Evolutionary conservation across 331 rosid genomes (phyloP), one percentile per base, ranked within the genome.

Genomic region (Malus hybrid): DNA sequence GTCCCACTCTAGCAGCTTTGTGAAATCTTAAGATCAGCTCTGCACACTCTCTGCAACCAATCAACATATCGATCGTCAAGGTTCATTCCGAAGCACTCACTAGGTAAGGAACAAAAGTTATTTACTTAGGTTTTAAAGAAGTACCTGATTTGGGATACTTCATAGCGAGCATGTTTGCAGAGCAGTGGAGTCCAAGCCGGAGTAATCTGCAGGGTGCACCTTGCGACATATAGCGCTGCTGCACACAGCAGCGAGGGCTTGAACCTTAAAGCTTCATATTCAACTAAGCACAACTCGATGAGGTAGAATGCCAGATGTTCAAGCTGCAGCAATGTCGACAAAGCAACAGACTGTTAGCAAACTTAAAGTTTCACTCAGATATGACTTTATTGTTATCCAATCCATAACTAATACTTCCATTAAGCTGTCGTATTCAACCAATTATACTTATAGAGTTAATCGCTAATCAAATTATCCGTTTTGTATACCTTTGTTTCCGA

Each of bases 211-310:
- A 93, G 67, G 64, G 94, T 89, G 73, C 88, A 87, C 39, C 97
- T 91, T 60, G 97, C 96, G 69, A 91, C 86, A 82, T 82, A 88
- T 73, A 93, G 79, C 26, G 97, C 96, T 62, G 98, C 92, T 72
- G 98, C 98, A 81, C 94, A 91, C 24, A 93, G 78, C 86, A 91
- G 56, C 2, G 97, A 93, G 24, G 98, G 82, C 86, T 87, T 93
- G 84, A 88, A 91, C 75, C 82, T 86, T 66, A 89, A 82, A 55
- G 88, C 88, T 84, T 93, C 97, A 34, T 89, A 88, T 80, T 89
- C 93, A 74, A 89, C 90, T 71, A 92, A 83, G 75, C 90, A 85
- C 66, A 92, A 82, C 63, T 92, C 96, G 1, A 86, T 84, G 24
- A 92, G 87, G 82, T 88, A 92, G 85, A 87, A 92, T 7, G 96